These are phyloP conservation scores for Thalassiosira gravida DNA, from an alignment of 352 stramenopile species.

Conservation along the genomic window DNA sequence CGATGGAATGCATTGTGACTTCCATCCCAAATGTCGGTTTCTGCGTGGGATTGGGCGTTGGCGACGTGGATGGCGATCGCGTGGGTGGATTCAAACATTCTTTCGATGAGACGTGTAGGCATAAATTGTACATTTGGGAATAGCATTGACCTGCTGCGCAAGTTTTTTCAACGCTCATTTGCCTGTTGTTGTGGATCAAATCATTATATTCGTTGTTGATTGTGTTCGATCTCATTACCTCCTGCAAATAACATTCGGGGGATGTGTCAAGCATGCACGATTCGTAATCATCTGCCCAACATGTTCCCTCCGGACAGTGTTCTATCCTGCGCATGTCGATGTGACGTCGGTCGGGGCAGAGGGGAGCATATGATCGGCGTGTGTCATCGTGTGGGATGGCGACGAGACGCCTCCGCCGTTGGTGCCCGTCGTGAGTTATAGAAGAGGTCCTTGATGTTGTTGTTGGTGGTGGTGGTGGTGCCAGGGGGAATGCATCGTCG, in stretches of 20 bases:
- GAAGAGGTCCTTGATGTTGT: too few relatives aligned
- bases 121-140: not conserved
- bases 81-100: not conserved
- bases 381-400: not conserved
- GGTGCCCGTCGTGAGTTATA: not conserved
- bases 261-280: too few relatives aligned
- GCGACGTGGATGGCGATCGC: too few relatives aligned
- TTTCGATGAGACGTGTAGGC: slow-evolving; percentile 2
- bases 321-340: slow-evolving; percentile 1
- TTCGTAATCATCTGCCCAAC: too few relatives aligned
- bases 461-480: not conserved
- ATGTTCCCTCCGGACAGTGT: not conserved
- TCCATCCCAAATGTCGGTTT: too few relatives aligned
- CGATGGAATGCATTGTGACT: slow-evolving; percentile 1
- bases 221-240: too few relatives aligned
- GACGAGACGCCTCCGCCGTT: not conserved
- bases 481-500: slow-evolving; percentile 16
- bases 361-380: slow-evolving; percentile 1
- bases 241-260: too few relatives aligned
- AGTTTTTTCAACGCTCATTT: too few relatives aligned
- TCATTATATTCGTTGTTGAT: too few relatives aligned
- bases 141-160: not conserved
- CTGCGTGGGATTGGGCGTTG: too few relatives aligned
- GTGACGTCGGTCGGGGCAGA: slow-evolving; percentile 3
- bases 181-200: too few relatives aligned